A percentile compares a stretch with the other conserved stretches of the same genome.
Conservation (phyloP, 1,139 yeast species). For the Kodamaea ohmeri region DNA sequence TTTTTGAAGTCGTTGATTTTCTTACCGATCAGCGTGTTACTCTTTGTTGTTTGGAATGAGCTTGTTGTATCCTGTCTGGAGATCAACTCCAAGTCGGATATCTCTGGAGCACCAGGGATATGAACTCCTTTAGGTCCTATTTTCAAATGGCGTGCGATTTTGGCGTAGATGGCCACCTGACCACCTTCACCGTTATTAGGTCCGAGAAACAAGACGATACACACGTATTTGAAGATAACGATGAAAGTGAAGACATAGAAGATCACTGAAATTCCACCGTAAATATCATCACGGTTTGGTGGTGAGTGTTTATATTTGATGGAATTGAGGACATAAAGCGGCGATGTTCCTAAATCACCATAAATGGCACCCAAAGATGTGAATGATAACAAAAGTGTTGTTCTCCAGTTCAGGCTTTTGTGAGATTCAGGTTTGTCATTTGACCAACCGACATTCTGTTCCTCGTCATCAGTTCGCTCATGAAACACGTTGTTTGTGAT, state of each 20-base stretch:
- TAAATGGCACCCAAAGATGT: conserved; percentile 55
- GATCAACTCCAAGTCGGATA: conserved; percentile 35
- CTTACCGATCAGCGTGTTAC: conserved; percentile 10
- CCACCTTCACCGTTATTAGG: conserved; percentile 63
- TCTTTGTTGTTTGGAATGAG: conserved; percentile 16
- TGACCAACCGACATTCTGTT: conserved; percentile 14
- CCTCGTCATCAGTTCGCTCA: conserved; percentile 15
- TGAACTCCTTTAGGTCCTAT: conserved; percentile 49
- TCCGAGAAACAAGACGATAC: conserved; percentile 48
- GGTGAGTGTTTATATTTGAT: conserved; percentile 34
- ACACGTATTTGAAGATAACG: conserved; percentile 50
- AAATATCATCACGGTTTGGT: conserved; percentile 38
- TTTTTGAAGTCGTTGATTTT: conserved; percentile 20
- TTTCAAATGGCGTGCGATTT: conserved; percentile 47
- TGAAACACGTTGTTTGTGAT: conserved; percentile 1
- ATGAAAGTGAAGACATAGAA: conserved; percentile 55
- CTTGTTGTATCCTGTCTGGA: conserved; percentile 42
- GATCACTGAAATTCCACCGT: conserved; percentile 52
- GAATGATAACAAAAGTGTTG: conserved; percentile 26
- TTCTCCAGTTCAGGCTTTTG: conserved; percentile 24
- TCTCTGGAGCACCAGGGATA: conserved; percentile 38
- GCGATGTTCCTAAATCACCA: conserved; percentile 63
- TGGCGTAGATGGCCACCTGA: conserved; percentile 58
- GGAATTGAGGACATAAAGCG: conserved; percentile 50
- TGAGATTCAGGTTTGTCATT: conserved; percentile 3